phyloP scores from a whole-genome alignment of 202 grass and related monocot species.

The Bolboschoenoplectus hybrid region DNA sequence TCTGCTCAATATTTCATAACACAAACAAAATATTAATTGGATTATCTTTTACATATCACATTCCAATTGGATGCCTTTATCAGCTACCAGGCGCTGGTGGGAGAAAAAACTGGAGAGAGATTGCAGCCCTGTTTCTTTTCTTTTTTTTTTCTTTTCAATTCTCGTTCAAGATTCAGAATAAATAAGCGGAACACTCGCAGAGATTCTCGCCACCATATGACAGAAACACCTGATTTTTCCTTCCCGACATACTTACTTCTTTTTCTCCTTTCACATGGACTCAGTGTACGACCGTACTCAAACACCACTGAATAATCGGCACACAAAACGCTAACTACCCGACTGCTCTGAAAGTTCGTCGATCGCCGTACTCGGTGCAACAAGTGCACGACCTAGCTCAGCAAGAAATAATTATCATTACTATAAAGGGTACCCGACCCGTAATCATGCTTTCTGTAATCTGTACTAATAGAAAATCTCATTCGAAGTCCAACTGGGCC shows the following conservation, averaged over 20 bases:
- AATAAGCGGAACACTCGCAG: conserved; percentile 36
- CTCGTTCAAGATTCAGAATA: conserved; percentile 24
- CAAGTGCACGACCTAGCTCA: not conserved
- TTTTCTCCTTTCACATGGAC: not conserved
- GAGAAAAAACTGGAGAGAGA: not conserved
- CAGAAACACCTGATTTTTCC: conserved; percentile 23
- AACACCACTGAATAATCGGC: not conserved
- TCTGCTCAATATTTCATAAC: too few relatives aligned
- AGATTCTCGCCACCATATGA: conserved; percentile 33
- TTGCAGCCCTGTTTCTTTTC: not conserved
- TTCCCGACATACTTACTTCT: conserved; percentile 27
- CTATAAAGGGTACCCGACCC: not conserved
- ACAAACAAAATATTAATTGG: too few relatives aligned
- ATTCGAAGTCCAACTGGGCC: not conserved
- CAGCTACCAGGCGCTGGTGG: not conserved
- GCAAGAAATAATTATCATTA: conserved; percentile 8
- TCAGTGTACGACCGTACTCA: not conserved
- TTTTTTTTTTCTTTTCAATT: not conserved
- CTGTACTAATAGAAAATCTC: conserved; percentile 16
- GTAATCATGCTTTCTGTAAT: conserved; percentile 21
- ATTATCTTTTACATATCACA: not conserved
- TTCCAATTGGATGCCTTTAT: not conserved
- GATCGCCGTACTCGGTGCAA: not conserved
- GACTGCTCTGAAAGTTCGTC: not conserved
- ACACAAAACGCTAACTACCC: not conserved